Conservation (phyloP, 1,284 basidiomycete species). For the Trichosporon asahii region DNA sequence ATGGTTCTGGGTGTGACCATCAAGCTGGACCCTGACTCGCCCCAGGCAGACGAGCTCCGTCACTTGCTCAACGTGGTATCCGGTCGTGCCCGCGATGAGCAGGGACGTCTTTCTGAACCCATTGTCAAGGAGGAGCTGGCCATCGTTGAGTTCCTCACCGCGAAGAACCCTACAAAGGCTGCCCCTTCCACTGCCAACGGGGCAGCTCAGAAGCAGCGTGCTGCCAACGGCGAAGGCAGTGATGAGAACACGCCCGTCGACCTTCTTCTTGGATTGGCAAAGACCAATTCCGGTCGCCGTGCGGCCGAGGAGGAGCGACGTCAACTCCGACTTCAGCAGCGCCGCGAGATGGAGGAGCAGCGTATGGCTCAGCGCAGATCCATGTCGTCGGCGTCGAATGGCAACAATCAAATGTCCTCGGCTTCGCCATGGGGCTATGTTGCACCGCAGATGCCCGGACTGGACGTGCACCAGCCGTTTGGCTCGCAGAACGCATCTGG, state of each 20-base stretch:
- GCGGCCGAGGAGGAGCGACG: slow-evolving; percentile 49
- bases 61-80: slow-evolving; percentile 52
- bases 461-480: slow-evolving; percentile 52
- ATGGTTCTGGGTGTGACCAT: slow-evolving; percentile 53
- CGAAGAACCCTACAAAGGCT: slow-evolving; percentile 34
- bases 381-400: slow-evolving; percentile 18
- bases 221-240: slow-evolving; percentile 9
- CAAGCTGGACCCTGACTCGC: slow-evolving; percentile 51
- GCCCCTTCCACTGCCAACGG: slow-evolving; percentile 20
- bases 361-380: slow-evolving; percentile 26
- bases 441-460: slow-evolving; percentile 48
- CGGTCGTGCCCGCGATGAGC: slow-evolving; percentile 49
- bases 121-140: slow-evolving; percentile 54
- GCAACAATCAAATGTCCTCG: slow-evolving; percentile 17
- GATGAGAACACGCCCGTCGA: slow-evolving; percentile 49
- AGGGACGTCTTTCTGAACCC: slow-evolving; percentile 50
- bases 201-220: slow-evolving; percentile 16
- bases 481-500: slow-evolving; percentile 17
- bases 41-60: slow-evolving; percentile 52
- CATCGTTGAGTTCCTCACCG: slow-evolving; percentile 52
- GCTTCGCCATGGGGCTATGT: slow-evolving; percentile 49
- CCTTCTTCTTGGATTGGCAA: slow-evolving; percentile 45
- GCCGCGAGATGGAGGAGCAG: slow-evolving; percentile 44
- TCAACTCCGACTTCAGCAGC: slow-evolving; percentile 44
- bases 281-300: slow-evolving; percentile 45